Evolutionary conservation across 2,329 filamentous ascomycete species (phyloP).

Genomic region (Xylariaceae sp.): DNA sequence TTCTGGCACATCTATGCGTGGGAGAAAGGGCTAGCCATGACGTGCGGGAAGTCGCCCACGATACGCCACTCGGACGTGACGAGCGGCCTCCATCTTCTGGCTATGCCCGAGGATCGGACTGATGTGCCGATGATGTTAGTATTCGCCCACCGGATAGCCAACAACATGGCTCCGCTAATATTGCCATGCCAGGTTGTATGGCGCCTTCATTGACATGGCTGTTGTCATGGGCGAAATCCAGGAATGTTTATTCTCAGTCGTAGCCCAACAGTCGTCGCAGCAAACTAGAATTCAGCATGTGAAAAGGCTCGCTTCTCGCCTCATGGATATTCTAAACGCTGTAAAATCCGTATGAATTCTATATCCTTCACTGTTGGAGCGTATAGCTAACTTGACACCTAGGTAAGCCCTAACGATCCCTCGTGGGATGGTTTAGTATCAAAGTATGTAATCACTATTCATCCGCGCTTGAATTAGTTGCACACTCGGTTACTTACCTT

Average conservation of each 20-base stretch:
- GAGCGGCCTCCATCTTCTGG: constrained; percentile 20
- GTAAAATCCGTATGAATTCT: constrained; percentile 29
- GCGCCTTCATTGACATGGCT: constrained; percentile 32
- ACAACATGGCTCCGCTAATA: constrained; percentile 10
- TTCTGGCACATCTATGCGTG: constrained; percentile 42
- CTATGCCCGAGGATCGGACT: not conserved
- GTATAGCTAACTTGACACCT: not conserved
- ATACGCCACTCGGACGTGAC: constrained; percentile 42
- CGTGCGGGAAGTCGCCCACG: constrained; percentile 36
- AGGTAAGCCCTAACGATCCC: constrained; percentile 14
- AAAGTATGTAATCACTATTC: not conserved
- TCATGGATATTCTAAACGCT: constrained; percentile 24
- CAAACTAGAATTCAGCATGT: constrained; percentile 32
- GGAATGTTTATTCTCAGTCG: constrained; percentile 35
- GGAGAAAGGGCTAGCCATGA: constrained; percentile 42
- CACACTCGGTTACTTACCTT: not conserved
- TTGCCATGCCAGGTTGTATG: constrained; percentile 26
- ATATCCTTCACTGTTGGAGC: not conserved
- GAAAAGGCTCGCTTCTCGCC: constrained; percentile 26
- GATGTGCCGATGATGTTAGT: constrained; percentile 9
- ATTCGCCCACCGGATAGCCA: constrained; percentile 1
- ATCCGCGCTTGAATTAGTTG: not conserved
- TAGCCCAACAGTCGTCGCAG: constrained; percentile 31
- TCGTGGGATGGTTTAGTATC: constrained; percentile 11
- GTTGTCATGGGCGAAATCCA: constrained; percentile 38